These are phyloP conservation scores for Penicillium egyptiacum DNA, from an alignment of 495 filamentous ascomycete species.

Conservation along the genomic window DNA sequence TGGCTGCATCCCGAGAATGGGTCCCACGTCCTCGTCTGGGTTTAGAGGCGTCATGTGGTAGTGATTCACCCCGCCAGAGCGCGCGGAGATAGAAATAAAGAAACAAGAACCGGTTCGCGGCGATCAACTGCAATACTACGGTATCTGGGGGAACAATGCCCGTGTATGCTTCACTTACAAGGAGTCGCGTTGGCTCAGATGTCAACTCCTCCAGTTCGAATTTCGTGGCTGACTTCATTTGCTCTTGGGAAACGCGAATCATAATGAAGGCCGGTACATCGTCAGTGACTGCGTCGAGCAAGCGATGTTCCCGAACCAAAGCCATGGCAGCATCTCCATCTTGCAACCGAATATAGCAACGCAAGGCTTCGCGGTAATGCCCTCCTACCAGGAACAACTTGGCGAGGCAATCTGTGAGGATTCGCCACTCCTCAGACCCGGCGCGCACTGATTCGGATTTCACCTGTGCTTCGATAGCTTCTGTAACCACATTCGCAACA, in stretches of 20 bases:
- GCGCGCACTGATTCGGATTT: conserved; percentile 64
- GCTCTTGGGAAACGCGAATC: conserved; percentile 75
- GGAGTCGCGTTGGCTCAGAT: conserved; percentile 75
- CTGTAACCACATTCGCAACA: conserved; percentile 65
- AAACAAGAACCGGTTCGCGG: conserved; percentile 59
- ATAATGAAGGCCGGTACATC: conserved; percentile 87
- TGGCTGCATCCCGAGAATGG: conserved; percentile 42
- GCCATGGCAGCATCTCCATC: conserved; percentile 87
- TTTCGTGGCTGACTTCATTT: conserved; percentile 62
- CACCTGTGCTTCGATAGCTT: conserved; percentile 71
- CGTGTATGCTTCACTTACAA: conserved; percentile 87
- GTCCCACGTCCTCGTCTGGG: conserved; percentile 41
- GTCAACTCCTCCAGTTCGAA: conserved; percentile 74
- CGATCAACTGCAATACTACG: conserved; percentile 72
- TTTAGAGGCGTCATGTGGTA: conserved; percentile 39
- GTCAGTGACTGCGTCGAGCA: conserved; percentile 81
- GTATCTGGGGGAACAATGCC: conserved; percentile 77
- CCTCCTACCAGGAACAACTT: conserved; percentile 78
- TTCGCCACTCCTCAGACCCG: conserved; percentile 79
- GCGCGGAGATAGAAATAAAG: conserved; percentile 89
- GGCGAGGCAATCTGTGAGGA: conserved; percentile 78
- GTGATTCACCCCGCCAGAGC: conserved; percentile 74
- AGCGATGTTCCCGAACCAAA: conserved; percentile 77
- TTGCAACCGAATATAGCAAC: conserved; percentile 84
- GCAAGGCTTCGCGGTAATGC: conserved; percentile 77